phyloP scores from a whole-genome alignment of 1,284 basidiomycete genomes.

The Trametes versicolor region DNA sequence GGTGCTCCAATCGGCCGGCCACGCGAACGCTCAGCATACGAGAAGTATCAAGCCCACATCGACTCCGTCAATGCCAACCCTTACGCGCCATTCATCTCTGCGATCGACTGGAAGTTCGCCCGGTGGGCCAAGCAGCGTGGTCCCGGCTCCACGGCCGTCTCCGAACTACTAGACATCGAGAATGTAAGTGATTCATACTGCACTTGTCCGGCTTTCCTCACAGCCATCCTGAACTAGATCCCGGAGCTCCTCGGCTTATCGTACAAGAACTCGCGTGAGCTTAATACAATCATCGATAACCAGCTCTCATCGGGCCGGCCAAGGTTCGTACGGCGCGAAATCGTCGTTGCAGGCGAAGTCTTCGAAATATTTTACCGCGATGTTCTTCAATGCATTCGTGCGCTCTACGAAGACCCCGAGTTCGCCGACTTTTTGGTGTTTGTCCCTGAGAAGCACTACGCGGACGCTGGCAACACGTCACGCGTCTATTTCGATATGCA shows the following conservation, averaged over 20 bases:
- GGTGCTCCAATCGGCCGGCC: not conserved
- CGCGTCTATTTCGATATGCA: constrained; percentile 41
- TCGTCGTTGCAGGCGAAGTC: constrained; percentile 36
- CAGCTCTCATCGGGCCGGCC: constrained; percentile 40
- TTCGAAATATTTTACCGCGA: constrained; percentile 44
- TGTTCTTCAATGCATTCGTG: constrained; percentile 41
- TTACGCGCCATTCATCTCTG: constrained; percentile 28
- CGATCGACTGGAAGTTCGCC: constrained; percentile 34
- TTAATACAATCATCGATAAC: constrained; percentile 46
- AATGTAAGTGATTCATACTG: constrained; percentile 24
- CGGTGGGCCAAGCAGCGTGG: constrained; percentile 35
- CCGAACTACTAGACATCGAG: constrained; percentile 25
- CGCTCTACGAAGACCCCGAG: constrained; percentile 30
- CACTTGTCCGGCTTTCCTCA: not conserved
- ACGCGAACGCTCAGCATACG: constrained; percentile 1
- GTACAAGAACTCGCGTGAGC: constrained; percentile 40
- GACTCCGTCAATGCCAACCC: not conserved
- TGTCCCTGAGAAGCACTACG: constrained; percentile 46
- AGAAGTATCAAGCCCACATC: not conserved
- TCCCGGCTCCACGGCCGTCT: constrained; percentile 32
- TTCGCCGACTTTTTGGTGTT: constrained; percentile 34
- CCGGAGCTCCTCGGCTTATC: constrained; percentile 40
- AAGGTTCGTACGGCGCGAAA: constrained; percentile 33
- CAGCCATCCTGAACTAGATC: constrained; percentile 25
- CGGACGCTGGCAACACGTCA: constrained; percentile 32